Percentiles rank a stretch among this genome's conserved stretches.
These are phyloP conservation scores for Serendipita indica DNA, from an alignment of 768 basidiomycete species.

Conservation along the genomic window DNA sequence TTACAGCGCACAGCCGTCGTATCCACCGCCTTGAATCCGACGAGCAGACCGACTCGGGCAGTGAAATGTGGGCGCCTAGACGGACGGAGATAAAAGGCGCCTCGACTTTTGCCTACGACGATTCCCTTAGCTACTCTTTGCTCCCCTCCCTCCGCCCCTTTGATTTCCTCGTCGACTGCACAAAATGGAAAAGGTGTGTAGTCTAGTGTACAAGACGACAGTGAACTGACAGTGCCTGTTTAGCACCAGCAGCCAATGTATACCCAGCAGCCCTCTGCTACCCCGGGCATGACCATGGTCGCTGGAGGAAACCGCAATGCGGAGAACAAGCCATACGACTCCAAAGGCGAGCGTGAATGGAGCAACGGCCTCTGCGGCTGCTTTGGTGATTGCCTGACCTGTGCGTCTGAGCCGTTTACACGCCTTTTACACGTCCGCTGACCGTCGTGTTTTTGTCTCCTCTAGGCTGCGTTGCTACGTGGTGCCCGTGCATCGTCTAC, in stretches of 20 bases:
- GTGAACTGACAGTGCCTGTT: too few relatives aligned
- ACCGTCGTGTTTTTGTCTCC: neutral
- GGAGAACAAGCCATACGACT: slow-evolving; percentile 18
- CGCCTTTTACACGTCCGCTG: neutral
- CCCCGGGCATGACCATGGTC: slow-evolving; percentile 14
- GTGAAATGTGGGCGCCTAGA: too few relatives aligned
- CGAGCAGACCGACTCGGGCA: too few relatives aligned
- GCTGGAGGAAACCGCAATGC: slow-evolving; percentile 20
- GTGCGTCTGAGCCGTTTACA: slow-evolving; percentile 15
- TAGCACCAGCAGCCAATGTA: neutral
- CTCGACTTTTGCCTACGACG: too few relatives aligned
- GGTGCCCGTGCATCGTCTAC: slow-evolving; percentile 31
- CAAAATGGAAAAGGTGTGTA: too few relatives aligned
- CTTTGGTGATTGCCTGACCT: slow-evolving; percentile 18
- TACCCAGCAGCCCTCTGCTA: slow-evolving; percentile 14
- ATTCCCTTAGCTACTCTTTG: too few relatives aligned
- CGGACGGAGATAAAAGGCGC: too few relatives aligned
- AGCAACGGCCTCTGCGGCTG: slow-evolving; percentile 20
- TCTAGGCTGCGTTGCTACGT: slow-evolving; percentile 26
- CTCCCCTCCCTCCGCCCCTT: too few relatives aligned
- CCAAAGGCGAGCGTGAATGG: slow-evolving; percentile 24
- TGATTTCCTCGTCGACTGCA: too few relatives aligned
- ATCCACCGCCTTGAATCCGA: too few relatives aligned
- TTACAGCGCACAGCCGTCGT: too few relatives aligned
- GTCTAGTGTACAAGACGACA: too few relatives aligned